Evolutionary conservation across 2,329 filamentous ascomycete species (phyloP), one percentile per base, ranked within the genome.

Genomic region (Fusarium piperis): DNA sequence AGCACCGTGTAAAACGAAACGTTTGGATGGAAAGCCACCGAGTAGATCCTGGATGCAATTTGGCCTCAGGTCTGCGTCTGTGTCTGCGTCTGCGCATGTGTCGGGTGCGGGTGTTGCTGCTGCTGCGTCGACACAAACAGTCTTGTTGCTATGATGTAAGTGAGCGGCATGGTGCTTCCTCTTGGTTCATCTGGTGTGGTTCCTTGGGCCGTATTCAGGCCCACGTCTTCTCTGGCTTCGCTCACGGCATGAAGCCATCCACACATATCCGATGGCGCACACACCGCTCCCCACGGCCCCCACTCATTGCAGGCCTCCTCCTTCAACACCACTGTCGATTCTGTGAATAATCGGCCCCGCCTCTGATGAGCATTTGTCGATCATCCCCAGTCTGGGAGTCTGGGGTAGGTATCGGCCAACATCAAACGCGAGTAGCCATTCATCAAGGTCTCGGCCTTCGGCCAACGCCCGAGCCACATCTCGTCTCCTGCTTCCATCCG

Each of bases 271-370:
- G 28, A 65, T 58, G 30, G 51, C 60, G 55, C 44, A 71, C 68
- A 75, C 74, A 76, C 74, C 74, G 74, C 74, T 75, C 72, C 72
- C 70, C 74, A 75, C 72, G 74, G 41, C 51, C 68, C 74, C 74
- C 72, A 74, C 71, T 65, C 59, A 52, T 58, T 33, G 56, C 59
- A 63, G 63, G 60, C 62, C 56, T 64, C 65, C 52, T 35, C 71
- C 52, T 58, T 74, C 64, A 69, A 65, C 63, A 67, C 58, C 59
- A 69, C 16, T 39, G 57, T 56, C 48, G 67, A 67, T 68, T 66
- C 65, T 53, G 62, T 63, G 70, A 71, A 67, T 69, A 65, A 65
- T 65, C 32, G 60, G 67, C 65, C 68, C 74, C 74, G 69, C 72
- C 64, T 64, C 61, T 23, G 53, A 70, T 64, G 63, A 56, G 59